Base-by-base conservation (phyloP, 2,329 filamentous ascomycete species). In the Cucurbitaria berberidis region DNA sequence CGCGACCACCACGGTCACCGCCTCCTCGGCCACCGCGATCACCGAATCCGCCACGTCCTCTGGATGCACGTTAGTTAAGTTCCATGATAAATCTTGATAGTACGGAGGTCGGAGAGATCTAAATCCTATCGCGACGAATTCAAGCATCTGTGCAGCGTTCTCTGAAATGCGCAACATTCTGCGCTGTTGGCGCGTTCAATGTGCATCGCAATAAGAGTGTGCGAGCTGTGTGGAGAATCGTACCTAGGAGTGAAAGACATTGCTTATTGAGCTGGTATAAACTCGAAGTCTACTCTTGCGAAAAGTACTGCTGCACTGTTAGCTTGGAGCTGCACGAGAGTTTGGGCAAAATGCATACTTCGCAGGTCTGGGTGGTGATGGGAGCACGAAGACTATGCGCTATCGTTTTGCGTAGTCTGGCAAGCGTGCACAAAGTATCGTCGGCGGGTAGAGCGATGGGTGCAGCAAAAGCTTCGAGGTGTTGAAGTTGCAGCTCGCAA, bases 191-290 rank as follows among this genome's bases (percentile, higher is more conserved):
- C 35, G 7, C 10, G 13, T 8, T 34, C 3, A 18, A 15, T 6
- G 22, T 39, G 15, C n/a, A 13, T 38, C 35, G n/a, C 9, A 21
- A 21, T 7, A 16, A 38, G 35, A 36, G 1, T 50, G 45, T 48
- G 51, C 50, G 51, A 52, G 46, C 32, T 42, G 5, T 44, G 34
- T 21, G 21, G 55, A 38, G 35, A 57, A 39, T 50, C 65, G 55
- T 68, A 68, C 65, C 65, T 68, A 49, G 66, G 66, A 51, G 66
- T 68, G 56, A 68, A 68, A 50, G 66, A 63, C 66, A 68, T 68
- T 66, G 62, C 59, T 61, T 29, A 42, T 50, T 44, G 44, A 39
- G 21, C 43, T 52, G 22, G 32, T 49, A 27, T 22, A 45, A 47
- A 13, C 15, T 21, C 18, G 43, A 42, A 22, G 27, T 50, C 40